Evolutionary conservation across 2,329 filamentous ascomycete genomes (phyloP).

Genomic region (Samsoniella hepiali): DNA sequence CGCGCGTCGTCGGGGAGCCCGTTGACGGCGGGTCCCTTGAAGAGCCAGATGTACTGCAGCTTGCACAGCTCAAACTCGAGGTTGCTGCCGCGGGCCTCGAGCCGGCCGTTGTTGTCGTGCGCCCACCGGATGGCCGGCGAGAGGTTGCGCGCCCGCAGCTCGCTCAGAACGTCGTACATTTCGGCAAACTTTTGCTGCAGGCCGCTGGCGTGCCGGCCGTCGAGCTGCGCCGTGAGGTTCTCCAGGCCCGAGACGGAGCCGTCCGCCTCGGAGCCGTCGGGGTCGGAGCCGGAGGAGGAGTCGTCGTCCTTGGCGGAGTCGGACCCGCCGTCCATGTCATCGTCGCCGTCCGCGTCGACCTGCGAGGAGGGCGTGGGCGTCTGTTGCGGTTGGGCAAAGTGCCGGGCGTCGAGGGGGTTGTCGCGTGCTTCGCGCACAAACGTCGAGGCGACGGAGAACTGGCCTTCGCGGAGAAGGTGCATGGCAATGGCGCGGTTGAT

Average conservation of each 20-base stretch:
- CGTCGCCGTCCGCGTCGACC: constrained; percentile 25
- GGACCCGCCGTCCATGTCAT: constrained; percentile 27
- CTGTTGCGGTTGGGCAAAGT: not conserved
- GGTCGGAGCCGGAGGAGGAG: too few species aligned
- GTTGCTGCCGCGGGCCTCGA: constrained; percentile 83
- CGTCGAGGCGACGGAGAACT: constrained; percentile 82
- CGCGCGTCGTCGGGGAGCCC: constrained; percentile 51
- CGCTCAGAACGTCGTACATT: constrained; percentile 86
- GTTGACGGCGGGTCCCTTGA: constrained; percentile 58
- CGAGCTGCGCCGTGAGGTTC: constrained; percentile 6
- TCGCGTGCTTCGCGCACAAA: constrained; percentile 71
- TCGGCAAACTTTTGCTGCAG: constrained; percentile 79
- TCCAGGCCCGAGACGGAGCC: not conserved
- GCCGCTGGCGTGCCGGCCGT: constrained; percentile 33
- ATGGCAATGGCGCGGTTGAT: constrained; percentile 94
- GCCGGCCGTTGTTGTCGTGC: constrained; percentile 60
- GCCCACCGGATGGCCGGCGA: constrained; percentile 87
- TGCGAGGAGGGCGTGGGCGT: constrained; percentile 22
- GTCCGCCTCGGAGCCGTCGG: not conserved
- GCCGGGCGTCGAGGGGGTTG: constrained; percentile 25
- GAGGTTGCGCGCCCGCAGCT: constrained; percentile 72
- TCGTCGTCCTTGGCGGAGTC: not conserved
- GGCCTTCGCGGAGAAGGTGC: constrained; percentile 91
- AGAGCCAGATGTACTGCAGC: constrained; percentile 86
- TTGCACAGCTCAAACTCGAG: constrained; percentile 92